Evolutionary conservation across 1,284 basidiomycete genomes (phyloP).

Genomic region (Thecaphora frezii): DNA sequence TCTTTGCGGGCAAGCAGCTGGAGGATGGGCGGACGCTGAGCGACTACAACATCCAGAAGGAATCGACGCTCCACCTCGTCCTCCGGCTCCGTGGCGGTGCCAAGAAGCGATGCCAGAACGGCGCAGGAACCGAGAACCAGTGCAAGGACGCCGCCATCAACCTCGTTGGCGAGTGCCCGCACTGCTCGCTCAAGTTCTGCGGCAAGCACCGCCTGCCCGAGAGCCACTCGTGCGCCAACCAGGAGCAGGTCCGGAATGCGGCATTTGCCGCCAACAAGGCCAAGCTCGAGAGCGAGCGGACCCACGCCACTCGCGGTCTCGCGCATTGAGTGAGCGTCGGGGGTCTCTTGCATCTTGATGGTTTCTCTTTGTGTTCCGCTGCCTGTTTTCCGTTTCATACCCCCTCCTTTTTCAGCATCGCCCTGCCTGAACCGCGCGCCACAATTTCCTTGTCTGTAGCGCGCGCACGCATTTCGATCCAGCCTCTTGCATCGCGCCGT

Average conservation of each 20-base stretch:
- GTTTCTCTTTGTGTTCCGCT: neutral
- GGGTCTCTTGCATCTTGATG: no score
- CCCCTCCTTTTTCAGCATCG: no score
- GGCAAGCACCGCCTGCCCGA: constrained; percentile 56
- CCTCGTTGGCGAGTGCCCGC: constrained; percentile 57
- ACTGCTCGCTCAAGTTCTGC: constrained; percentile 56
- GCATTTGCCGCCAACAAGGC: constrained; percentile 58
- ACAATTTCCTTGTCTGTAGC: no score
- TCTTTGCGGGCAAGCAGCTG: constrained; percentile 63
- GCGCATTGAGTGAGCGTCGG: constrained; percentile 35
- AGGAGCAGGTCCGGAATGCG: constrained; percentile 51
- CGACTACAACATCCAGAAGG: constrained; percentile 61
- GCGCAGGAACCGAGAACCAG: constrained; percentile 48
- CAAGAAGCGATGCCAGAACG: constrained; percentile 57
- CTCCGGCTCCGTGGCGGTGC: constrained; percentile 57
- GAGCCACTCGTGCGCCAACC: constrained; percentile 53
- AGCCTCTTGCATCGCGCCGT: no score
- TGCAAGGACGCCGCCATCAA: constrained; percentile 58
- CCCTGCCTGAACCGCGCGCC: no score
- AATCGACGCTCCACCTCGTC: constrained; percentile 52
- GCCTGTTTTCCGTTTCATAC: neutral
- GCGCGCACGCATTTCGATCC: no score
- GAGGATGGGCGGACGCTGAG: constrained; percentile 62
- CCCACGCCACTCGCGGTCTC: constrained; percentile 49
- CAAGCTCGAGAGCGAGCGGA: constrained; percentile 56